phyloP scores from a whole-genome alignment of 495 filamentous ascomycete species.

The Rusavskia elegans region DNA sequence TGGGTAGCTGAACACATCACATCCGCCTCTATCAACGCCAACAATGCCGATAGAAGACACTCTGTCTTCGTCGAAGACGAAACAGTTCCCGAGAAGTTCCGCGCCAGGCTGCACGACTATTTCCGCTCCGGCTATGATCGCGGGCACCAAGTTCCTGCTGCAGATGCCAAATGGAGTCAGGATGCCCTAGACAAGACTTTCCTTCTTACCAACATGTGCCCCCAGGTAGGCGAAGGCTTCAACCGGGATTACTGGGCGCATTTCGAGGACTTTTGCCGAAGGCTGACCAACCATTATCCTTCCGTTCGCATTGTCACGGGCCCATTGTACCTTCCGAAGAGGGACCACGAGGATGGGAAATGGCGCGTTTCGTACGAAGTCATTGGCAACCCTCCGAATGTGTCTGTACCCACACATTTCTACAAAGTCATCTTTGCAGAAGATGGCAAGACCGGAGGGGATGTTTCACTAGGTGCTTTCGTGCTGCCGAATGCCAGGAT shows the following conservation, averaged over 20 bases:
- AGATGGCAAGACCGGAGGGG: conserved; percentile 53
- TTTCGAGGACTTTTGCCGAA: conserved; percentile 90
- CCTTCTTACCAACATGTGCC: conserved; percentile 86
- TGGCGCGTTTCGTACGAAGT: conserved; percentile 94
- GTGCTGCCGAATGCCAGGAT: conserved; percentile 91
- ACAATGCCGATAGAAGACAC: conserved; percentile 71
- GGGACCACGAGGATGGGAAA: conserved; percentile 66
- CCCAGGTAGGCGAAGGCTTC: conserved; percentile 93
- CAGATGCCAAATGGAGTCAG: conserved; percentile 92
- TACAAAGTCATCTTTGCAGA: conserved; percentile 97
- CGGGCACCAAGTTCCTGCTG: conserved; percentile 77
- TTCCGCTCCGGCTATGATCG: conserved; percentile 69
- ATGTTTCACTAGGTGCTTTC: conserved; percentile 83
- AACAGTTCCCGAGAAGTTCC: conserved; percentile 68
- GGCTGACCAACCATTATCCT: conserved; percentile 67
- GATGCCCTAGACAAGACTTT: conserved; percentile 90
- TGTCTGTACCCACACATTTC: conserved; percentile 95
- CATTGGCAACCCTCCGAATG: conserved; percentile 85
- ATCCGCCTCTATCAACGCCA: conserved; percentile 56
- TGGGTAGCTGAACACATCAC: conserved; percentile 99
- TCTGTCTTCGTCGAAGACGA: conserved; percentile 70
- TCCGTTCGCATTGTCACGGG: conserved; percentile 85
- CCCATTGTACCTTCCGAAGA: conserved; percentile 75
- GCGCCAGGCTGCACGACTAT: conserved; percentile 83
- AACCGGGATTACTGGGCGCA: conserved; percentile 99